These are phyloP conservation scores for Leccinum insigne DNA, from an alignment of 1,284 basidiomycete genomes.

Conservation along the genomic window DNA sequence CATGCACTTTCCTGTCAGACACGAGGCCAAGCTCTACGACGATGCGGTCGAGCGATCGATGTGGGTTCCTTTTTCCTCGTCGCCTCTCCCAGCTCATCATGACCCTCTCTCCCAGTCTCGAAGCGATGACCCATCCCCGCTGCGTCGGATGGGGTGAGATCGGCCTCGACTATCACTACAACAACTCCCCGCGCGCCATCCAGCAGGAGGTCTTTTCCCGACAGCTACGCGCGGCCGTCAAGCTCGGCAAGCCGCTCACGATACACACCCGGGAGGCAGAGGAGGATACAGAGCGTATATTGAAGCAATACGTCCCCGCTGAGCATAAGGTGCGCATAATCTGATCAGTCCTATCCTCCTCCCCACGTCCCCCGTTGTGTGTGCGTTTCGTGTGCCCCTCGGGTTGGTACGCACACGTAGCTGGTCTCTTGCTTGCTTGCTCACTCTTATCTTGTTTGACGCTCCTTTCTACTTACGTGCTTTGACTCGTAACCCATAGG, in stretches of 20 bases:
- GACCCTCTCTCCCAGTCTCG: constrained; percentile 43
- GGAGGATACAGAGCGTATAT: constrained; percentile 72
- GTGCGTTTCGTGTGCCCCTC: not conserved
- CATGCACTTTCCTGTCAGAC: constrained; percentile 39
- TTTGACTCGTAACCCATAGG: constrained; percentile 37
- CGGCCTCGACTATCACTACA: constrained; percentile 83
- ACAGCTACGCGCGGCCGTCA: constrained; percentile 67
- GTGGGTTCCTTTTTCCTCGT: constrained; percentile 38
- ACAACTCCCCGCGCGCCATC: constrained; percentile 65
- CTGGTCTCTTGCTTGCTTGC: not conserved
- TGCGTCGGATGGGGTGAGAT: constrained; percentile 88
- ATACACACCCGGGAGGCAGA: constrained; percentile 84
- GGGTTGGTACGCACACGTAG: not conserved
- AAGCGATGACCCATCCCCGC: constrained; percentile 75
- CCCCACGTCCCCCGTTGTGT: not conserved
- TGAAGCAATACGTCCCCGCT: constrained; percentile 70
- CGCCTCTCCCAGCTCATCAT: not conserved
- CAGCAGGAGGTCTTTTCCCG: constrained; percentile 66
- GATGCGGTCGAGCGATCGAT: constrained; percentile 69
- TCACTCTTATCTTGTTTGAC: not conserved
- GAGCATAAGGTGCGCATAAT: constrained; percentile 54
- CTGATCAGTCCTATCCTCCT: not conserved
- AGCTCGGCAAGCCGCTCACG: constrained; percentile 69
- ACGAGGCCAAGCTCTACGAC: constrained; percentile 69
- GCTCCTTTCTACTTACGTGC: not conserved